These are phyloP conservation scores for Iris pallida DNA, from an alignment of 116 monocot species.

Conservation along the genomic window DNA sequence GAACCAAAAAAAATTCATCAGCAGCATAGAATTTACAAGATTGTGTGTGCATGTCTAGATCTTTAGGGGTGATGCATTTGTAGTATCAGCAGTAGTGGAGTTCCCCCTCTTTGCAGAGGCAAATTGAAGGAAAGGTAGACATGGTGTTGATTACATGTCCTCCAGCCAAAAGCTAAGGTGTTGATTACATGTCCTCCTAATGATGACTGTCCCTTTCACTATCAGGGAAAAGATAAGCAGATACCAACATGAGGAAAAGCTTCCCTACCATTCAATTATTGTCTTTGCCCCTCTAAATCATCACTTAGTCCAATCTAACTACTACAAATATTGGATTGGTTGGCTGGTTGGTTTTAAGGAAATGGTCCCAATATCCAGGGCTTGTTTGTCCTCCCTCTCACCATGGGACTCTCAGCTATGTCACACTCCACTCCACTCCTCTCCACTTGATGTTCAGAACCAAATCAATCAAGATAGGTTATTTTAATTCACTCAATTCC, in stretches of 20 bases:
- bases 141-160: conserved; percentile 10
- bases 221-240: neutral
- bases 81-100: neutral
- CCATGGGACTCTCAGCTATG: too few species aligned
- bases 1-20: too few species aligned
- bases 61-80: too few species aligned
- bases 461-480: too few species aligned
- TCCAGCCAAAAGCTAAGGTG: neutral
- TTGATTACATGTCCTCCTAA: neutral
- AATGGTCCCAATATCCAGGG: neutral
- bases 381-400: too few species aligned
- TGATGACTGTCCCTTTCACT: conserved; percentile 7
- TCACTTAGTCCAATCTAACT: neutral
- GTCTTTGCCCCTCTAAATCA: neutral
- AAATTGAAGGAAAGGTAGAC: neutral
- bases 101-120: neutral
- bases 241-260: neutral
- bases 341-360: neutral
- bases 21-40: too few species aligned
- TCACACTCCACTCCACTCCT: too few species aligned
- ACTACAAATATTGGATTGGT: neutral
- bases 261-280: neutral
- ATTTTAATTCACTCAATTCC: too few species aligned
- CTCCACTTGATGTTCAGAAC: too few species aligned
- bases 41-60: too few species aligned